Base-by-base conservation (phyloP, 2,329 filamentous ascomycete species). In the Trichoderma koningiopsis region DNA sequence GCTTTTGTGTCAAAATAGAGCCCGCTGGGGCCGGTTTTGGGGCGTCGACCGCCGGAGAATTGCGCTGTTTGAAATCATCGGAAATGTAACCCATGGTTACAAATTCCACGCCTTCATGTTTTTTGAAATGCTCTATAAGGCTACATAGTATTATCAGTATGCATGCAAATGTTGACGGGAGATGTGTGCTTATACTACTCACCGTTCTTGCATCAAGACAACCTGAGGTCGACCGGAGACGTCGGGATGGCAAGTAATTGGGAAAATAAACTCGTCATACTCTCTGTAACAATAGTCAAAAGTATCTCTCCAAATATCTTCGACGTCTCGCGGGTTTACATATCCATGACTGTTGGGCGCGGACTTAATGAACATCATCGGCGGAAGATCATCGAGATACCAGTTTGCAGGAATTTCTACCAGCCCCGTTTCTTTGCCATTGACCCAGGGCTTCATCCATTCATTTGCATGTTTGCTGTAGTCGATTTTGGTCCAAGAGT, bases 221-320 rank as follows among this genome's bases (percentile, higher is more conserved):
- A 61, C 58, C n/a, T 61, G 58, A 13, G 58, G 58, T 4, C 58
- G 58, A 11, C 58, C 58, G 24, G 58, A 61, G 16, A 61, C 58
- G 8, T 61, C 58, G 24, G 58, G 58, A n/a, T 61, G 58, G 58
- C 58, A 61, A 16, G 58, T 61, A 29, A 61, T 61, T 0, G 58
- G 58, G 27, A 61, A 61, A 16, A 61, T 61, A 22, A 61, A 61
- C 58, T 61, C 58, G n/a, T 61, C 40, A 22, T 61, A 61, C 40
- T 61, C 58, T 22, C 58, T 19, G 40, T 61, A 61, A 29, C 58
- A 61, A 29, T 61, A 61, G 22, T 61, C 58, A 13, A 61, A 61
- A 5, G 58, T 61, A 24, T 61, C 58, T 19, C 58, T 61, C 58
- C 58, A 61, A 31, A 61, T 61, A 8, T 61, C 58, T 27, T 61